Percentiles rank a stretch among this genome's conserved stretches.
Conservation (phyloP, 140 eudicot genomes). For the Oenanthe javanica region DNA sequence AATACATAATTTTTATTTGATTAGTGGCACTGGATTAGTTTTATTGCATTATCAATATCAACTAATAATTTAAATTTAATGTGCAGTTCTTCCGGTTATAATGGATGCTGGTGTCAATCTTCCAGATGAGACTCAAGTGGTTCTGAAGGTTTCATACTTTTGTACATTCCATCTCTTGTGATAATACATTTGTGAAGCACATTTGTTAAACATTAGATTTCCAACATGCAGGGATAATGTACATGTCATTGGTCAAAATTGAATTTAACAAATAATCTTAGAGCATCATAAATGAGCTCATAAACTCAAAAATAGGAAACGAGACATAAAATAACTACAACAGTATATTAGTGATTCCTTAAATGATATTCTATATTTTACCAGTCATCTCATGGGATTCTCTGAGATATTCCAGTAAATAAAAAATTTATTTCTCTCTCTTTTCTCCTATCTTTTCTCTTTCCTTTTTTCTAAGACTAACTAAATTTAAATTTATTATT, state of each 20-base stretch:
- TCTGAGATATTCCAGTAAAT: no score
- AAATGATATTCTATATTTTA: no score
- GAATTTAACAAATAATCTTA: neutral
- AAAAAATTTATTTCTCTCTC: no score
- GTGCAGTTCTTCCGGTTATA: constrained; percentile 70
- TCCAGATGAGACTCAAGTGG: constrained; percentile 83
- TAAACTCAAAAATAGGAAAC: no score
- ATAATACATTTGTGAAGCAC: neutral
- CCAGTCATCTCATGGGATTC: no score
- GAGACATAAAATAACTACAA: no score
- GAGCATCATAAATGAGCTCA: no score
- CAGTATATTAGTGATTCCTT: no score
- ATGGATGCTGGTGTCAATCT: constrained; percentile 83
- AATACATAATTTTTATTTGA: neutral
- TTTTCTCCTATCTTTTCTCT: no score
- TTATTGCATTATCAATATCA: neutral
- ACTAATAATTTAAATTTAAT: neutral
- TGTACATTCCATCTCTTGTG: no score
- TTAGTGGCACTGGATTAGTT: neutral
- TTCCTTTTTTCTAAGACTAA: no score
- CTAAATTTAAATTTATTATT: no score
- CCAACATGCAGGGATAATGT: neutral
- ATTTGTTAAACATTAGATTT: neutral
- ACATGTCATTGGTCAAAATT: neutral
- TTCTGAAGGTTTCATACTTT: constrained; percentile 57